Percentiles rank a stretch among this genome's conserved stretches.
Evolutionary conservation across 305 asterid genomes (phyloP).

Genomic region (Coffea humblotiana): DNA sequence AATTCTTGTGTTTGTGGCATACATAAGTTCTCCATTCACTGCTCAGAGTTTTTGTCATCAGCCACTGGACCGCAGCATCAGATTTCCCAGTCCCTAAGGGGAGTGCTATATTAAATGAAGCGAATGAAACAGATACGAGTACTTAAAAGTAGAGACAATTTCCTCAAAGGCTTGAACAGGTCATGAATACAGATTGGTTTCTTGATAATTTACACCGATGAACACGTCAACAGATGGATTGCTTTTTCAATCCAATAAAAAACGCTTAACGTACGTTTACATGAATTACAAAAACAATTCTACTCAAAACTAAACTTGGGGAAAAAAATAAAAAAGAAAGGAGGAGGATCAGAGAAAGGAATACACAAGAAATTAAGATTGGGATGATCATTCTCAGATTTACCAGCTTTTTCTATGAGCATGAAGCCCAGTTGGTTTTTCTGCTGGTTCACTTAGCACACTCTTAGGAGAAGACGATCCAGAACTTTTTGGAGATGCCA

Average conservation of each 20-base stretch:
- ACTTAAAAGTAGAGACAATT: too few species aligned
- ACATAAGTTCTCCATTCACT: too few species aligned
- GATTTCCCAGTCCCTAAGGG: too few species aligned
- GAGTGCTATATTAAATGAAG: too few species aligned
- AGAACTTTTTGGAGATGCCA: constrained; percentile 44
- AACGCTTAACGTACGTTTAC: neutral
- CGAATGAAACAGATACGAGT: too few species aligned
- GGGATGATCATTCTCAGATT: neutral
- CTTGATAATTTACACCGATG: neutral
- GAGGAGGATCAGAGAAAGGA: neutral
- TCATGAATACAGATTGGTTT: too few species aligned
- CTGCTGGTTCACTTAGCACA: constrained; percentile 38
- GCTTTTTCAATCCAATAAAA: neutral
- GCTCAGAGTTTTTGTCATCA: too few species aligned
- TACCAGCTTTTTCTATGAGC: constrained; percentile 33
- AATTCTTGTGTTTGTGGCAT: too few species aligned
- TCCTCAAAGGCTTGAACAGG: too few species aligned
- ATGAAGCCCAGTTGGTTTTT: constrained; percentile 12
- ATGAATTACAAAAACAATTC: neutral
- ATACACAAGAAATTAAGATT: neutral
- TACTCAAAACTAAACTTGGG: neutral
- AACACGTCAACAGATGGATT: constrained; percentile 1
- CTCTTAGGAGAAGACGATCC: constrained; percentile 26
- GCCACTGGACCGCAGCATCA: too few species aligned
- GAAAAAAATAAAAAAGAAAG: neutral